phyloP scores from a whole-genome alignment of 306 rosid genomes.

The Abrus precatorius region DNA sequence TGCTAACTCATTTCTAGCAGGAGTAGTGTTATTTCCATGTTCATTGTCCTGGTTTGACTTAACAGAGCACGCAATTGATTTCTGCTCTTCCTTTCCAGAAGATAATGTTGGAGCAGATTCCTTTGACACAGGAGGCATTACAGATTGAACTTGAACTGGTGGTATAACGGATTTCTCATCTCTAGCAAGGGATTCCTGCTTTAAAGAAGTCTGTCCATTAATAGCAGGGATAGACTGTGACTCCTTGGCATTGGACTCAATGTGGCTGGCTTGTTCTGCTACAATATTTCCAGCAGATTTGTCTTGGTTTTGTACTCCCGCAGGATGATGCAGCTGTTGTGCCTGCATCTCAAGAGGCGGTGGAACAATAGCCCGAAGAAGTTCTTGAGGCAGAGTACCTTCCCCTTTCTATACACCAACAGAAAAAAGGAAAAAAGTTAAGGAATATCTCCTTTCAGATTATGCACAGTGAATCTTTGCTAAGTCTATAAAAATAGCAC shows the following conservation, averaged over 20 bases:
- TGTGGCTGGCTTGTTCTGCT: conserved; percentile 62
- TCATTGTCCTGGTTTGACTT: conserved; percentile 80
- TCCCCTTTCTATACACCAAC: conserved; percentile 90
- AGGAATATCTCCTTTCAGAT: conserved; percentile 32
- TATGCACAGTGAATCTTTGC: conserved; percentile 34
- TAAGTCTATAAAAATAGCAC: conserved; percentile 29
- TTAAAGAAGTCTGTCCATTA: conserved; percentile 63
- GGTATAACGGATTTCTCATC: conserved; percentile 70
- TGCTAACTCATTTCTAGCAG: conserved; percentile 66
- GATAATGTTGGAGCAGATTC: conserved; percentile 62
- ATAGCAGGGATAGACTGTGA: conserved; percentile 57
- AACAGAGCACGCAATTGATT: conserved; percentile 57
- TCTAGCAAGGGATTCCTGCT: conserved; percentile 68
- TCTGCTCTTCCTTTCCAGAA: conserved; percentile 83
- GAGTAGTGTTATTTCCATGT: conserved; percentile 58
- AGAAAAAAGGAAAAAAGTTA: conserved; percentile 44
- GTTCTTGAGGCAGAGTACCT: conserved; percentile 96
- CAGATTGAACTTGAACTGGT: conserved; percentile 64
- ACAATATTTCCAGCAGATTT: conserved; percentile 66
- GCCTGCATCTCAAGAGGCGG: conserved; percentile 85
- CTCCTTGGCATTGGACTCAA: conserved; percentile 71
- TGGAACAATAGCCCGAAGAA: conserved; percentile 89
- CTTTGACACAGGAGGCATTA: conserved; percentile 59
- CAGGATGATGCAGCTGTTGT: conserved; percentile 66
- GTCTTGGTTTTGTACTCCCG: conserved; percentile 71